These are phyloP conservation scores for Phytophthora pluvialis DNA, from an alignment of 352 stramenopile genomes.

Conservation along the genomic window DNA sequence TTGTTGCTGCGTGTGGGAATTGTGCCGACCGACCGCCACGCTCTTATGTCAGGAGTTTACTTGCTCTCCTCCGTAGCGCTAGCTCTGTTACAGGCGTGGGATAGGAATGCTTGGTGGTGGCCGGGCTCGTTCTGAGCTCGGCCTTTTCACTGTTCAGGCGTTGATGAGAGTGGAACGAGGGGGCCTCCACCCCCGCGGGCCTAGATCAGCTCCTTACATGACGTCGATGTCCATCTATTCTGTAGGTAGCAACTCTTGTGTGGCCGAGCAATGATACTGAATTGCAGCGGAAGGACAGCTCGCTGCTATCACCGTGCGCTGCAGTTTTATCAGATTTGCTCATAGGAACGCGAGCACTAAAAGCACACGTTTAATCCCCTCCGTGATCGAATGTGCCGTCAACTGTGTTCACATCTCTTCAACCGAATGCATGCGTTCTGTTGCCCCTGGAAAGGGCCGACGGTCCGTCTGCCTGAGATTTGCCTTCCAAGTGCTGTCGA, in stretches of 20 bases:
- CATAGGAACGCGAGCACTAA: conserved; percentile 84
- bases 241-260: background rate
- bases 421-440: background rate
- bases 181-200: conserved; percentile 38
- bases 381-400: conserved; percentile 85
- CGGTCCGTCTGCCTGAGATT: too few species aligned
- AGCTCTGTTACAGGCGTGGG: conserved; percentile 86
- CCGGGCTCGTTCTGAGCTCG: conserved; percentile 73
- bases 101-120: conserved; percentile 77
- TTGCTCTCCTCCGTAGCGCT: conserved; percentile 69
- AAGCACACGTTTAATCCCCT: conserved; percentile 84
- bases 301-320: conserved; percentile 47
- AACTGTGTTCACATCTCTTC: conserved; percentile 74
- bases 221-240: background rate
- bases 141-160: conserved; percentile 61
- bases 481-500: too few species aligned
- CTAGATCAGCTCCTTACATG: conserved; percentile 87
- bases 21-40: conserved; percentile 39
- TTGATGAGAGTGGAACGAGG: conserved; percentile 82
- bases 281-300: conserved; percentile 59
- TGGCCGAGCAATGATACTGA: conserved; percentile 76
- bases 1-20: conserved; percentile 12
- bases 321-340: conserved; percentile 86
- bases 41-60: conserved; percentile 85
- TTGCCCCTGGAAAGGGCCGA: background rate